phyloP scores from a whole-genome alignment of 2,329 filamentous ascomycete species.

The Pyrenochaeta sp. region DNA sequence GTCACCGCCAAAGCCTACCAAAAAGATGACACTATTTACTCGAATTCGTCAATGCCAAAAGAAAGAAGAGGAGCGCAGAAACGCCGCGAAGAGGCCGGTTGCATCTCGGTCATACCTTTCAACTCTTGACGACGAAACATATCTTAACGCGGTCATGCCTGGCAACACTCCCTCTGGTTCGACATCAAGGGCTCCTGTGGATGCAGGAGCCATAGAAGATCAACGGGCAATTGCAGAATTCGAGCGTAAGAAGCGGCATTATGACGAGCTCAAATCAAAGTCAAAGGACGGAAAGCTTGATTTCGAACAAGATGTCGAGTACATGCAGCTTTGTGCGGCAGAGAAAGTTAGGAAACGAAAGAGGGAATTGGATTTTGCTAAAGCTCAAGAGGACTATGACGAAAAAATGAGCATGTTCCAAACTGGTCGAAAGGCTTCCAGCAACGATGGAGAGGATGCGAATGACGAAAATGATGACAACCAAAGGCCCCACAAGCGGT shows the following conservation, averaged over 20 bases:
- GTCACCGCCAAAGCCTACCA: background rate
- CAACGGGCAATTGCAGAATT: conserved; percentile 21
- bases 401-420: conserved; percentile 19
- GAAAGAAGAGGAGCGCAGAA: conserved; percentile 7
- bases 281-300: conserved; percentile 22
- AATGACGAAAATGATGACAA: conserved; percentile 8
- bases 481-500: conserved; percentile 5
- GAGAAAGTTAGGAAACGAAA: conserved; percentile 30
- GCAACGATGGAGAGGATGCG: too few relatives aligned
- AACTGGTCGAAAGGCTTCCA: background rate
- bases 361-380: conserved; percentile 20
- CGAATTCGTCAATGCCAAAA: conserved; percentile 21
- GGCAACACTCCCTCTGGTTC: conserved; percentile 4
- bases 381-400: conserved; percentile 14
- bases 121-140: conserved; percentile 13
- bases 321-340: conserved; percentile 28
- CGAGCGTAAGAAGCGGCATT: conserved; percentile 26
- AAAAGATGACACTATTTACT: conserved; percentile 4
- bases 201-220: conserved; percentile 16
- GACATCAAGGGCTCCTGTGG: background rate
- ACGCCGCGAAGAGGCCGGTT: conserved; percentile 3
- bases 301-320: conserved; percentile 38
- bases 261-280: conserved; percentile 23
- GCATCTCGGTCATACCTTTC: background rate
- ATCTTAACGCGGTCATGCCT: conserved; percentile 20